Base-by-base conservation (phyloP, 305 asterid genomes). In the Galium porrigens region DNA sequence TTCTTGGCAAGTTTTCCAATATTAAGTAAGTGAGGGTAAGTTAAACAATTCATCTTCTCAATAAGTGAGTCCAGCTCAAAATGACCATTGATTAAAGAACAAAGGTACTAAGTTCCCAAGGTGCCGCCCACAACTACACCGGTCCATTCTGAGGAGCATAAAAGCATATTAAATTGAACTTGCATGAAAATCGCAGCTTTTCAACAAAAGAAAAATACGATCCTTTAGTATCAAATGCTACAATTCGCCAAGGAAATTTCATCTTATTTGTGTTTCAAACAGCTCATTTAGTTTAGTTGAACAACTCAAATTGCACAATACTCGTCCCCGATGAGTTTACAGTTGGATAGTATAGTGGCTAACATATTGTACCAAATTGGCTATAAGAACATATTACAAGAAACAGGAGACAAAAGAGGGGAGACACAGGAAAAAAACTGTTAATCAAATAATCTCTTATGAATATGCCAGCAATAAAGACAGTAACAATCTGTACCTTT, bases 401-500 rank as follows among this genome's bases (percentile, higher is more conserved):
- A 33, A 25, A 30, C 20, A 64, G 10, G 17, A 14, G 67, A 63
- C 7, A 32, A 64, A 49, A 1, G 18, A 48, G 39, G 58, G 3
- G 33, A 29, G 5, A 29, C 4, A 4, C 4, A 3, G 14, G 15
- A 15, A 42, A 5, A 41, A 12, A 44, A 44, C 25, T 20, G 33
- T 27, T 42, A 10, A 15, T 25, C 57, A 63, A 14, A 17, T 29
- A 46, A 4, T 53, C 18, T 63, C 6, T 3, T 3, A 29, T 2
- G 7, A 29, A 17, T 3, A 63, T 2, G 22, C 33, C 49, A 51
- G 54, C 61, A 52, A 6, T 6, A 52, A 14, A 27, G 32, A 36
- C 12, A 9, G 9, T 32, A 51, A 34, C 12, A 56, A 37, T 52
- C 56, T 63, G 61, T 86, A 91, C 96, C 96, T 91, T 85, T 88